phyloP scores from a whole-genome alignment of 768 basidiomycete genomes.

The Floccularia luteovirens region DNA sequence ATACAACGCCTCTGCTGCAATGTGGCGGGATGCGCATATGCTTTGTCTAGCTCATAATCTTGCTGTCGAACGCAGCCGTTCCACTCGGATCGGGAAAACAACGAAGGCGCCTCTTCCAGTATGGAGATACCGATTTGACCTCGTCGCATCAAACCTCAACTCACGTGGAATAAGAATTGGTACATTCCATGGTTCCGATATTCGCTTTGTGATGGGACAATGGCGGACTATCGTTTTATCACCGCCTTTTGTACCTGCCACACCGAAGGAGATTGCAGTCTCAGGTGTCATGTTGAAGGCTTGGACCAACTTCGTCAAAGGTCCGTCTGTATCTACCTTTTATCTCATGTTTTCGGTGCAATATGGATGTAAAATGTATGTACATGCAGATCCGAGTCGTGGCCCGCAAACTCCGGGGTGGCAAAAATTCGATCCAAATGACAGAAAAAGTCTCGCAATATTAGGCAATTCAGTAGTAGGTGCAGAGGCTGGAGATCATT shows the following conservation, averaged over 20 bases:
- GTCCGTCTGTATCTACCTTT: slow-evolving; percentile 8
- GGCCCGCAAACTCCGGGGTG: slow-evolving; percentile 22
- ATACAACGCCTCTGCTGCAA: slow-evolving; percentile 23
- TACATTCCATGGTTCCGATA: slow-evolving; percentile 22
- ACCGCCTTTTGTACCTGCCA: slow-evolving; percentile 21
- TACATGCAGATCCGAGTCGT: slow-evolving; percentile 14
- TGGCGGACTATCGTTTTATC: slow-evolving; percentile 22
- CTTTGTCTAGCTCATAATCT: slow-evolving; percentile 23
- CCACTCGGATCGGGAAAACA: too few species aligned
- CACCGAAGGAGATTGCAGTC: slow-evolving; percentile 18
- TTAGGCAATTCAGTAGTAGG: slow-evolving; percentile 14
- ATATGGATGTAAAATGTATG: too few species aligned
- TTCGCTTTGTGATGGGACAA: slow-evolving; percentile 24
- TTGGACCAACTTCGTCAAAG: slow-evolving; percentile 28
- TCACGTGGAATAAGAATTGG: slow-evolving; percentile 22
- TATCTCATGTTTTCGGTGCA: neutral
- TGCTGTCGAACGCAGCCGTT: slow-evolving; percentile 14
- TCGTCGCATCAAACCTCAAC: slow-evolving; percentile 22
- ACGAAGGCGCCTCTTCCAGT: slow-evolving; percentile 13
- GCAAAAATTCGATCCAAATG: slow-evolving; percentile 16
- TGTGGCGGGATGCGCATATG: slow-evolving; percentile 28
- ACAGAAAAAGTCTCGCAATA: slow-evolving; percentile 19
- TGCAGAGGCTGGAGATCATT: slow-evolving; percentile 19
- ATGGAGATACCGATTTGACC: slow-evolving; percentile 24
- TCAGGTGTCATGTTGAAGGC: slow-evolving; percentile 25